A percentile compares a stretch with the other conserved stretches of the same genome.
phyloP scores from a whole-genome alignment of 2,329 filamentous ascomycete species.

The Chaetomium olivaceum region DNA sequence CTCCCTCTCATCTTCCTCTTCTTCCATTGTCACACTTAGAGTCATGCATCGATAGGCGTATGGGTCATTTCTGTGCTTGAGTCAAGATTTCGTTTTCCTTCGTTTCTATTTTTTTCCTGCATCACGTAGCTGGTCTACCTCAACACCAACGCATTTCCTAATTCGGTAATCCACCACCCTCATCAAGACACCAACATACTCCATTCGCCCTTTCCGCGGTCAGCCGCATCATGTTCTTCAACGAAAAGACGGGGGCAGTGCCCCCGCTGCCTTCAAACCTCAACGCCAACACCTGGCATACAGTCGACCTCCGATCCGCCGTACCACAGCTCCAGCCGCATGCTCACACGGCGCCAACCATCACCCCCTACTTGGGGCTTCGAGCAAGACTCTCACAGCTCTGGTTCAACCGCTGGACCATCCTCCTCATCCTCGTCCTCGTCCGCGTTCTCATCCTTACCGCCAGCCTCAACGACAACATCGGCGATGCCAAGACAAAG shows the following conservation, averaged over 20 bases:
- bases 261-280: conserved; percentile 37
- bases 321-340: conserved; percentile 34
- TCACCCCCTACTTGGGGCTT: conserved; percentile 90
- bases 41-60: conserved; percentile 18
- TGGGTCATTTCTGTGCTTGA: conserved; percentile 3
- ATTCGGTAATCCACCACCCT: conserved; percentile 16
- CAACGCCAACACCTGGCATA: conserved; percentile 37
- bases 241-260: conserved; percentile 31
- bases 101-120: conserved; percentile 15
- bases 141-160: conserved; percentile 20
- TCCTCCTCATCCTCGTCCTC: conserved; percentile 83
- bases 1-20: conserved; percentile 12
- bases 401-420: conserved; percentile 97
- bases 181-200: neutral
- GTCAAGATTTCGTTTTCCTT: conserved; percentile 17
- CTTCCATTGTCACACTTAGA: conserved; percentile 12
- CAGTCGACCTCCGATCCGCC: conserved; percentile 42
- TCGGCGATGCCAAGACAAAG: conserved; percentile 74
- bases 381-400: conserved; percentile 87
- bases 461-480: conserved; percentile 68
- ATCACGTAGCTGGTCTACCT: conserved; percentile 28
- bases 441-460: conserved; percentile 77
- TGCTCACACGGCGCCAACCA: conserved; percentile 62
- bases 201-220: neutral
- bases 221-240: conserved; percentile 32